A percentile compares a stretch with the other conserved stretches of the same genome.
phyloP scores from a whole-genome alignment of 192 early-diverging fungal species.

The Ambispora gerdemannii region DNA sequence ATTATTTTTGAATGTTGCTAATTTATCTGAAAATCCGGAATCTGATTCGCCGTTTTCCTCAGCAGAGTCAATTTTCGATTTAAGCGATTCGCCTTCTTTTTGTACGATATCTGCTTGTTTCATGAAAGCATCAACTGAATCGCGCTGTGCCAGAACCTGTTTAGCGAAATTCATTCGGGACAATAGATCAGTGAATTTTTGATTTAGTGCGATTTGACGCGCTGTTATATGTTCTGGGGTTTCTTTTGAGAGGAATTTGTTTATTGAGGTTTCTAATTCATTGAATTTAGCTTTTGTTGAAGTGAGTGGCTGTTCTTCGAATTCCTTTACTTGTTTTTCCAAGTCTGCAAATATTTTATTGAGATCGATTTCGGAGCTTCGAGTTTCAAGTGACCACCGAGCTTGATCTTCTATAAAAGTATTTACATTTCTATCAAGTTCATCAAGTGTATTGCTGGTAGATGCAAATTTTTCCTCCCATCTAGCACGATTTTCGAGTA shows the following conservation, averaged over 20 bases:
- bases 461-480: slow-evolving; percentile 18
- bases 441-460: neutral
- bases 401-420: slow-evolving; percentile 9
- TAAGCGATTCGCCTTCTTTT: slow-evolving; percentile 12
- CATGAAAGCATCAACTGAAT: neutral
- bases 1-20: slow-evolving; percentile 3
- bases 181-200: neutral
- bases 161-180: neutral
- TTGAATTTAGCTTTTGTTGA: slow-evolving; percentile 2
- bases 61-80: neutral
- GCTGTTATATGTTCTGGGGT: slow-evolving; percentile 3
- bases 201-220: neutral
- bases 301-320: slow-evolving; percentile 13
- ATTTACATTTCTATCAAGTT: slow-evolving; percentile 7
- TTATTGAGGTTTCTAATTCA: slow-evolving; percentile 13
- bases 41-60: slow-evolving; percentile 6
- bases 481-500: slow-evolving; percentile 10
- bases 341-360: slow-evolving; percentile 4
- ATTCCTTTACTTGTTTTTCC: slow-evolving; percentile 9
- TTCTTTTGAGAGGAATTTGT: slow-evolving; percentile 9
- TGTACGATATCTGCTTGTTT: slow-evolving; percentile 8
- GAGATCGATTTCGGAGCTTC: neutral
- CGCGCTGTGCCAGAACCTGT: slow-evolving; percentile 21
- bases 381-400: slow-evolving; percentile 8
- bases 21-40: slow-evolving; percentile 3